phyloP scores from a whole-genome alignment of 495 filamentous ascomycete genomes.

The Tuber microsphaerosporum region DNA sequence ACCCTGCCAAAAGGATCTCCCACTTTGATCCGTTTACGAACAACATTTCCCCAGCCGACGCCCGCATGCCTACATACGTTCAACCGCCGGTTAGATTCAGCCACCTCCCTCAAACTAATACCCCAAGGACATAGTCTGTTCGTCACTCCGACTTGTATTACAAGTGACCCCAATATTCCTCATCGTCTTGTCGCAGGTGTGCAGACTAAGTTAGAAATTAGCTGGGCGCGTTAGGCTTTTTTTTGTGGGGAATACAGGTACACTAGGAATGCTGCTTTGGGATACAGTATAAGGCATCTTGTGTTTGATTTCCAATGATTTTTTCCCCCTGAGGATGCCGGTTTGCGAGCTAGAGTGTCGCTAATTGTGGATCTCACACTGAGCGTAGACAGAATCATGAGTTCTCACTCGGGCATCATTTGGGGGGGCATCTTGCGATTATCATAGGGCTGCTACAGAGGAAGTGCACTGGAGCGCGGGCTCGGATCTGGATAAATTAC shows the following conservation, averaged over 20 bases:
- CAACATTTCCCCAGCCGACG: too few species aligned
- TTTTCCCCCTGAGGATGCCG: not conserved
- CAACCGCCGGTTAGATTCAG: not conserved
- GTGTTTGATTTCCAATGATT: not conserved
- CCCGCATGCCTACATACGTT: too few species aligned
- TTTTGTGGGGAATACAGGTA: not conserved
- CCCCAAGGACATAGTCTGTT: not conserved
- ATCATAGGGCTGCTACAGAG: not conserved
- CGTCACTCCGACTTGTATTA: not conserved
- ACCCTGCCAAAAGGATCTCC: too few species aligned
- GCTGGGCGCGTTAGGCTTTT: not conserved
- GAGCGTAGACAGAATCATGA: not conserved
- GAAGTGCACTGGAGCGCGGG: not conserved
- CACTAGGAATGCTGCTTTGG: not conserved
- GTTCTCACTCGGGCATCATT: not conserved
- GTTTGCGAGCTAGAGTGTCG: not conserved
- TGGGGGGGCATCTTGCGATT: not conserved
- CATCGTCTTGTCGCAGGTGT: not conserved
- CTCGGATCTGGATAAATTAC: too few species aligned
- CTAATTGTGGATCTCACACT: not conserved
- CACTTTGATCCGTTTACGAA: too few species aligned
- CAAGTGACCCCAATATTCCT: not conserved
- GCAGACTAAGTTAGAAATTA: not conserved
- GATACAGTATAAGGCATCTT: not conserved
- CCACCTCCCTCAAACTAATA: not conserved